Evolutionary conservation across 805 yeast genomes (phyloP).

Genomic region (Lipomyces orientalis): DNA sequence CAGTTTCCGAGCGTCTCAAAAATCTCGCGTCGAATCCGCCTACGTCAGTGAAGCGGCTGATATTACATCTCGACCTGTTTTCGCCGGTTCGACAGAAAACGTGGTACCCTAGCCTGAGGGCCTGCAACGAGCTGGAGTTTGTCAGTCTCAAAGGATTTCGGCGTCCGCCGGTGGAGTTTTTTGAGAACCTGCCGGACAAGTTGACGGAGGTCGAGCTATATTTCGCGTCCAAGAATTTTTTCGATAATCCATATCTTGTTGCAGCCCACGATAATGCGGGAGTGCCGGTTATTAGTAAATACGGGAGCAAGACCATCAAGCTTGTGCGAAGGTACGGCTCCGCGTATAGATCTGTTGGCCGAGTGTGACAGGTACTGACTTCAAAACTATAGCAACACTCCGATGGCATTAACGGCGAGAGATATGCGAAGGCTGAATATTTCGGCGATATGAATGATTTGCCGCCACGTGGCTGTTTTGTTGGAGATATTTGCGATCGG

Average conservation of each 20-base stretch:
- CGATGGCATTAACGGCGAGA: background rate
- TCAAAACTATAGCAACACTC: background rate
- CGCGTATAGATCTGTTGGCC: background rate
- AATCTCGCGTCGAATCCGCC: constrained; percentile 34
- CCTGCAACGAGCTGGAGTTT: constrained; percentile 18
- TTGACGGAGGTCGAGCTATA: constrained; percentile 28
- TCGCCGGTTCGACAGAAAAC: constrained; percentile 34
- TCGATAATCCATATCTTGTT: background rate
- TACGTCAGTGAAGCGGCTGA: constrained; percentile 11
- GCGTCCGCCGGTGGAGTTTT: constrained; percentile 31
- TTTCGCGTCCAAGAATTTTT: constrained; percentile 17
- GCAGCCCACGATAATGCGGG: constrained; percentile 3
- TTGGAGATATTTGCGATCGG: background rate
- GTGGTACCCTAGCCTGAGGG: constrained; percentile 30
- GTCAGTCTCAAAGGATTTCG: constrained; percentile 33
- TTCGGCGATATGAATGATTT: background rate
- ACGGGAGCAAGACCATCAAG: constrained; percentile 20
- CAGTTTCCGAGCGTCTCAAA: constrained; percentile 32
- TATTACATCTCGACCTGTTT: constrained; percentile 22
- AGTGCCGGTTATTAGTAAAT: constrained; percentile 19
- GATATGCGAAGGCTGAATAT: background rate
- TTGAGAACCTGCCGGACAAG: constrained; percentile 22
- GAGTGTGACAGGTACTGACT: background rate
- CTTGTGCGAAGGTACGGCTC: constrained; percentile 18
- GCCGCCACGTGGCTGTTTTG: background rate